A percentile compares a stretch with the other conserved stretches of the same genome.
phyloP scores from a whole-genome alignment of 306 rosid species.

The Leucaena leucocephala region DNA sequence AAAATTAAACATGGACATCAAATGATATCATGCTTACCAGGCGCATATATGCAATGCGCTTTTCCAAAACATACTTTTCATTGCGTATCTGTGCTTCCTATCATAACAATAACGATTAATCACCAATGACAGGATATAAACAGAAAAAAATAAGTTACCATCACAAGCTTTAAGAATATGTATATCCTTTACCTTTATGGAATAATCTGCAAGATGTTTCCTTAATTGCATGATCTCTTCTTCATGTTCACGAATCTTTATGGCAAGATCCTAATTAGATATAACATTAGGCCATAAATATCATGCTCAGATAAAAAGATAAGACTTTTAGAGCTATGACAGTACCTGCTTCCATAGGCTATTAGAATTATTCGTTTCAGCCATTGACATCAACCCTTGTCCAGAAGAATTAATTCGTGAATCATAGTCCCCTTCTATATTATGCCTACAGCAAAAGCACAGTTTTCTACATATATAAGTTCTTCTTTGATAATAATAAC shows the following conservation, averaged over 20 bases:
- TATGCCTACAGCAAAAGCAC: slow-evolving; percentile 54
- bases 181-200: slow-evolving; percentile 65
- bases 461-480: slow-evolving; percentile 35
- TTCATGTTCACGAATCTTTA: slow-evolving; percentile 75
- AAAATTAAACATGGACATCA: slow-evolving; percentile 24
- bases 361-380: slow-evolving; percentile 62
- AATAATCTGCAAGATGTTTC: slow-evolving; percentile 83
- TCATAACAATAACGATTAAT: slow-evolving; percentile 33
- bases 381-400: slow-evolving; percentile 65
- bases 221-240: slow-evolving; percentile 82
- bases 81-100: slow-evolving; percentile 84
- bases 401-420: slow-evolving; percentile 54
- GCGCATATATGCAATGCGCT: slow-evolving; percentile 97
- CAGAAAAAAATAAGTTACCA: slow-evolving; percentile 1
- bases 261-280: slow-evolving; percentile 59
- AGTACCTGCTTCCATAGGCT: slow-evolving; percentile 80
- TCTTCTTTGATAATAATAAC: slow-evolving; percentile 20
- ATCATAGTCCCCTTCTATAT: slow-evolving; percentile 62
- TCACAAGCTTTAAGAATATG: slow-evolving; percentile 23
- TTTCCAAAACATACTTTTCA: slow-evolving; percentile 86
- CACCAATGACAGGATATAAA: slow-evolving; percentile 30
- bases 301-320: slow-evolving; percentile 21
- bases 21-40: slow-evolving; percentile 51
- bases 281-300: slow-evolving; percentile 35
- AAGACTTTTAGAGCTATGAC: slow-evolving; percentile 19